Evolutionary conservation across 2,329 filamentous ascomycete genomes (phyloP), one percentile per base, ranked within the genome.

Genomic region (Allantophomopsis lycopodina): DNA sequence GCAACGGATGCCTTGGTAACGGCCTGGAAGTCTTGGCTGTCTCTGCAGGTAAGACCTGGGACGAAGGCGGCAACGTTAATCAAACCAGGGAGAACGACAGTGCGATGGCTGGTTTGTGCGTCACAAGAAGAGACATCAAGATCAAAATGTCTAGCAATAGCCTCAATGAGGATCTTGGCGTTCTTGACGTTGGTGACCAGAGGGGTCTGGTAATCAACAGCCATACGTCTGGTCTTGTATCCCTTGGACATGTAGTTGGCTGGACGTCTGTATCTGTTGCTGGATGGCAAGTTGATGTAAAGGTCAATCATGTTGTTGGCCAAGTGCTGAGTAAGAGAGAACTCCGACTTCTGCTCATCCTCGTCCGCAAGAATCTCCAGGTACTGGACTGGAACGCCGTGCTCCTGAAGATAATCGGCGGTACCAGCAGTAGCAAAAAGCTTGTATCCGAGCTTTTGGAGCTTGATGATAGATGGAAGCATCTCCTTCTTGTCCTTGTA

Each of bases 131-230:
- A 76, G 42, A 98, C 77, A 31, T 84, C 78, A 40, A 98, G 71
- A 49, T 88, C 79, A 56, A 86, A 94, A 59, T 93, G 82, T 43
- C 89, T 79, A 41, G 87, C 79, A 48, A 98, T 84, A 16, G 89
- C 91, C 64, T 98, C 91, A 39, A 98, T 81, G 38, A 98, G 65
- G 43, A 98, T 85, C 71, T 96, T 98, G 43, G 91, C 91, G 57
- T 95, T 96, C 74, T 98, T 98, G 60, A 98, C 91, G 54, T 98
- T 98, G 40, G 91, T 98, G 14, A 98, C 89, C 44, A 98, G 68
- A 42, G 91, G 91, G 40, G 91, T 94, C 65, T 96, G 89, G 65
- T 95, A 85, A 36, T 58, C 91, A 33, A 98, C 91, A 30, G 91
- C 91, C 88, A 98, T 95, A 60, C 91, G 80, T 59, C 91, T 79